These are phyloP conservation scores for Microsporum ferrugineum DNA, from an alignment of 2,329 filamentous ascomycete species.

Conservation along the genomic window DNA sequence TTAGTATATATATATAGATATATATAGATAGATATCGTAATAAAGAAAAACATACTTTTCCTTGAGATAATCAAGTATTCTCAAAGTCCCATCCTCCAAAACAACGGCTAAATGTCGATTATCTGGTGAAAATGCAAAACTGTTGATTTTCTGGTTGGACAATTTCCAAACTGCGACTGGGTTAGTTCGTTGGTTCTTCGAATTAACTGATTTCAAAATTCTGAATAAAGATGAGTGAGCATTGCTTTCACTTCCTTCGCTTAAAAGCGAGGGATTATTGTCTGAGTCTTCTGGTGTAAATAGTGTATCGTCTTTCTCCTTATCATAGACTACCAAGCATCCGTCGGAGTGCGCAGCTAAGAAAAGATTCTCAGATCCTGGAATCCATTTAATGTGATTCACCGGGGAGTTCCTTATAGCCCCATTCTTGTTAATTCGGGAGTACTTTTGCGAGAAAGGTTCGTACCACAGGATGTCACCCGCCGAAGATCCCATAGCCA, in stretches of 20 bases:
- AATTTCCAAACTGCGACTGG: slow-evolving; percentile 88
- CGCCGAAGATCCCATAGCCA: slow-evolving; percentile 91
- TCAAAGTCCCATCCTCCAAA: slow-evolving; percentile 78
- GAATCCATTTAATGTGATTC: slow-evolving; percentile 82
- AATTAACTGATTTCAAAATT: slow-evolving; percentile 83
- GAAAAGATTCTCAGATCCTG: slow-evolving; percentile 85
- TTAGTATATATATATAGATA: slow-evolving; percentile 8
- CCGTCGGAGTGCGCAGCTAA: slow-evolving; percentile 88
- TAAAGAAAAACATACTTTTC: slow-evolving; percentile 55
- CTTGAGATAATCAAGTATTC: slow-evolving; percentile 81
- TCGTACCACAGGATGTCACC: slow-evolving; percentile 99
- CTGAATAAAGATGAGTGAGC: slow-evolving; percentile 41
- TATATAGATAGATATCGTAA: not conserved
- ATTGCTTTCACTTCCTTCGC: slow-evolving; percentile 19
- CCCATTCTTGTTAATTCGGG: slow-evolving; percentile 91
- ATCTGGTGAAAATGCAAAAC: slow-evolving; percentile 85
- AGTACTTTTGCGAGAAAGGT: slow-evolving; percentile 90
- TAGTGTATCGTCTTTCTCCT: slow-evolving; percentile 81
- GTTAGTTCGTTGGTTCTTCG: slow-evolving; percentile 85
- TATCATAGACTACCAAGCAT: slow-evolving; percentile 85
- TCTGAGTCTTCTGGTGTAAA: slow-evolving; percentile 58
- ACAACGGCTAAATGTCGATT: slow-evolving; percentile 77
- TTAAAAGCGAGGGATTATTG: slow-evolving; percentile 25
- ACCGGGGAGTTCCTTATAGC: slow-evolving; percentile 78
- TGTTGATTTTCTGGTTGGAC: slow-evolving; percentile 80